Evolutionary conservation across 2,329 filamentous ascomycete species (phyloP).

Genomic region (Colletotrichum sp.): DNA sequence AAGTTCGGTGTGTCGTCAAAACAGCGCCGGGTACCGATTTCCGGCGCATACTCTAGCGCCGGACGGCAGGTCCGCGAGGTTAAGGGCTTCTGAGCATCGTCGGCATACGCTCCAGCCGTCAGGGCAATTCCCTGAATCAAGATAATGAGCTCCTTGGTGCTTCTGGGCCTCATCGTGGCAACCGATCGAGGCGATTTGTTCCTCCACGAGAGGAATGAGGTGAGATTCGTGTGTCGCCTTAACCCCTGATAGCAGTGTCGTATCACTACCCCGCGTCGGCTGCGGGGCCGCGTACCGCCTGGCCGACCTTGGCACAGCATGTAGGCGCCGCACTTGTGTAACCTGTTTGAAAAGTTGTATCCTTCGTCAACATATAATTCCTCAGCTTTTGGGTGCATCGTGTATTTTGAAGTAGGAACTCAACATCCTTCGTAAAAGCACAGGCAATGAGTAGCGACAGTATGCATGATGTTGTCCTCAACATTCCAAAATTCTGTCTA

Average conservation of each 20-base stretch:
- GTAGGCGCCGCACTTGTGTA: no score
- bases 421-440: no score
- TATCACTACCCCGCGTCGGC: not conserved
- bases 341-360: no score
- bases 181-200: not conserved
- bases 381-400: no score
- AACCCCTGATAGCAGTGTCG: not conserved
- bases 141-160: not conserved
- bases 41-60: not conserved
- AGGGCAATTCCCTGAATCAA: not conserved
- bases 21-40: not conserved
- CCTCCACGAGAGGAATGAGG: not conserved
- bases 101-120: not conserved
- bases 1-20: not conserved
- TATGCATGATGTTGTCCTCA: no score
- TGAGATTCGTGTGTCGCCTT: not conserved
- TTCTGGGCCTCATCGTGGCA: not conserved
- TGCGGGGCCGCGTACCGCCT: not conserved
- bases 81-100: not conserved
- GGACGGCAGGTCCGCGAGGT: not conserved
- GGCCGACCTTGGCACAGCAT: not conserved
- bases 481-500: no score
- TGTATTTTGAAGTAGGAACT: no score
- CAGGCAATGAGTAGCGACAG: no score
- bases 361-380: no score